Conservation (phyloP, 805 yeast species). For the Kuraishia capsulata region DNA sequence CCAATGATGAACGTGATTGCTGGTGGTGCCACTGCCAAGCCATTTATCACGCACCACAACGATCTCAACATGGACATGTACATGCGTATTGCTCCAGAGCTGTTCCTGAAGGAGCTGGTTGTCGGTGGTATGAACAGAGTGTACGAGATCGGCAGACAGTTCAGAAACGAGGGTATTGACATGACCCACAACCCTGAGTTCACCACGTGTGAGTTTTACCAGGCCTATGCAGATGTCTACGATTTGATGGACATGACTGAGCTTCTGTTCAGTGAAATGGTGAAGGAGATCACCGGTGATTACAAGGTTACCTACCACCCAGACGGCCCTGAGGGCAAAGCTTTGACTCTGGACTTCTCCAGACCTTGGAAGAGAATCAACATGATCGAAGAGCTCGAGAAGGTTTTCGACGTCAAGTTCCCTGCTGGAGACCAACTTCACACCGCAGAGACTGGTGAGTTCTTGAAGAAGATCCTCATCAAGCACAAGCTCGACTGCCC, state of each 20-base stretch:
- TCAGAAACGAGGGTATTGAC: constrained; percentile 98
- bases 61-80: constrained; percentile 93
- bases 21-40: constrained; percentile 99
- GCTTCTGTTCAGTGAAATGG: constrained; percentile 92
- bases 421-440: constrained; percentile 94
- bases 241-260: constrained; percentile 96
- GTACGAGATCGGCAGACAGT: constrained; percentile 97
- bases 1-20: constrained; percentile 99
- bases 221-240: constrained; percentile 95
- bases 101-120: constrained; percentile 90
- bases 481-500: constrained; percentile 82
- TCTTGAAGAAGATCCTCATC: constrained; percentile 70
- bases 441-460: constrained; percentile 86
- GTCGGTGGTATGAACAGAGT: constrained; percentile 98
- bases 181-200: constrained; percentile 99
- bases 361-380: constrained; percentile 99
- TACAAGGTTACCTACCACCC: constrained; percentile 87
- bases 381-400: constrained; percentile 95
- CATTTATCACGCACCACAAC: constrained; percentile 94
- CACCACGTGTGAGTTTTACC: constrained; percentile 97
- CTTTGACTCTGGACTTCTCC: constrained; percentile 71
- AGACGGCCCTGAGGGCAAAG: constrained; percentile 82
- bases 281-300: constrained; percentile 85
- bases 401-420: constrained; percentile 76
- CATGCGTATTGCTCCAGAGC: constrained; percentile 98